Evolutionary conservation across 768 basidiomycete genomes (phyloP).

Genomic region (Russula virescens): DNA sequence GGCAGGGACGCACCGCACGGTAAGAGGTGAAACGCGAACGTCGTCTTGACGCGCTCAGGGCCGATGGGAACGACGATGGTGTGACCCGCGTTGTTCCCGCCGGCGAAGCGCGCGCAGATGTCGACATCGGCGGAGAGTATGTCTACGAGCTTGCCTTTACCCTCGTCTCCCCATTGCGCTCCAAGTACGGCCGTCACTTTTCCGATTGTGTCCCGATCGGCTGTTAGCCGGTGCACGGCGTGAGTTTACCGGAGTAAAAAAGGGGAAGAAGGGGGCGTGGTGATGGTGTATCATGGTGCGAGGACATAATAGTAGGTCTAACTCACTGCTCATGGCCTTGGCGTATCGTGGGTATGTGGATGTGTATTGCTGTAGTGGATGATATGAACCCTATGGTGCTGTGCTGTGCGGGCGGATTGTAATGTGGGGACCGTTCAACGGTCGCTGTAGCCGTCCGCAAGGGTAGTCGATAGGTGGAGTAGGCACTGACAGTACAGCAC

Average conservation of each 20-base stretch:
- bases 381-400: no score
- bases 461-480: no score
- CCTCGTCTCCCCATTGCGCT: conserved; percentile 90
- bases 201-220: neutral
- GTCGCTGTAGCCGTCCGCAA: no score
- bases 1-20: conserved; percentile 69
- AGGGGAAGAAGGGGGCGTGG: no score
- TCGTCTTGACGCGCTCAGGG: conserved; percentile 66
- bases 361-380: no score
- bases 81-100: conserved; percentile 98
- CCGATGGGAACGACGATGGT: conserved; percentile 84
- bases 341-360: no score
- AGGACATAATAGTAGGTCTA: no score
- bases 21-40: conserved; percentile 92
- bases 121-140: conserved; percentile 87
- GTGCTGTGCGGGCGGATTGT: no score
- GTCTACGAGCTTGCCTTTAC: conserved; percentile 95
- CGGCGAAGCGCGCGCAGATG: conserved; percentile 93
- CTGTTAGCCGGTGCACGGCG: neutral
- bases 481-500: no score
- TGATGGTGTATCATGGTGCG: no score
- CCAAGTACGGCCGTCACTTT: conserved; percentile 74
- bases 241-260: neutral
- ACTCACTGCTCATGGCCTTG: no score
- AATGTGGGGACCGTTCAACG: no score